phyloP scores from a whole-genome alignment of 495 filamentous ascomycete species.

The Parmelia sp. region DNA sequence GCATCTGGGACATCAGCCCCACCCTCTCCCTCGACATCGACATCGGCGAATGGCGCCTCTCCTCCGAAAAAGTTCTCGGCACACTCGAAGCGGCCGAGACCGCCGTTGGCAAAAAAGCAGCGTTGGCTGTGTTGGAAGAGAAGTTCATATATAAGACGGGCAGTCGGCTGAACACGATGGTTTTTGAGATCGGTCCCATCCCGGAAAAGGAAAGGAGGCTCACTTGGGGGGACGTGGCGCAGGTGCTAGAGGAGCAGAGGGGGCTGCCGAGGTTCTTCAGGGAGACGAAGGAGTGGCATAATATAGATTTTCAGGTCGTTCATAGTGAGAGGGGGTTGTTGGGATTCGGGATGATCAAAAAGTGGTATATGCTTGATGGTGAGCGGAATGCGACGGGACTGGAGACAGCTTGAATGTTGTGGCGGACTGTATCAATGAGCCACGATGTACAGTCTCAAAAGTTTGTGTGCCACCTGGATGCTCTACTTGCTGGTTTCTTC shows the following conservation, averaged over 20 bases:
- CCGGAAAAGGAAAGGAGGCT: background rate
- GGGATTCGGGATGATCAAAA: background rate
- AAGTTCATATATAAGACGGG: background rate
- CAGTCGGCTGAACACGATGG: conserved; percentile 7
- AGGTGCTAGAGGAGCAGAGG: background rate
- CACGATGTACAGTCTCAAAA: too few relatives aligned
- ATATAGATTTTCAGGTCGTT: background rate
- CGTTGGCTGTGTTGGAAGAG: background rate
- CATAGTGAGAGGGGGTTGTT: background rate
- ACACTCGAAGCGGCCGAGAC: conserved; percentile 6
- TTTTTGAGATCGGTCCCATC: conserved; percentile 2
- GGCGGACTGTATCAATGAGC: too few relatives aligned
- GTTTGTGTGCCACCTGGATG: too few relatives aligned
- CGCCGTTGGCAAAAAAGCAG: conserved; percentile 5
- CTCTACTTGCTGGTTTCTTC: too few relatives aligned
- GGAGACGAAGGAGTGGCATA: background rate
- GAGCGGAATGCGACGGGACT: too few relatives aligned
- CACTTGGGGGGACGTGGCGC: conserved; percentile 5
- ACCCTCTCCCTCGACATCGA: background rate
- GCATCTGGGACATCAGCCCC: background rate
- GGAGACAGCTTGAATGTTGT: too few relatives aligned
- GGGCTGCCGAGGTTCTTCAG: conserved; percentile 7
- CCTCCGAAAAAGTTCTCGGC: background rate
- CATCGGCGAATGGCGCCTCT: background rate
- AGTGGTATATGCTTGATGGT: conserved; percentile 1